Conservation (phyloP, 768 basidiomycete species). For the Dioszegia aurantiaca region DNA sequence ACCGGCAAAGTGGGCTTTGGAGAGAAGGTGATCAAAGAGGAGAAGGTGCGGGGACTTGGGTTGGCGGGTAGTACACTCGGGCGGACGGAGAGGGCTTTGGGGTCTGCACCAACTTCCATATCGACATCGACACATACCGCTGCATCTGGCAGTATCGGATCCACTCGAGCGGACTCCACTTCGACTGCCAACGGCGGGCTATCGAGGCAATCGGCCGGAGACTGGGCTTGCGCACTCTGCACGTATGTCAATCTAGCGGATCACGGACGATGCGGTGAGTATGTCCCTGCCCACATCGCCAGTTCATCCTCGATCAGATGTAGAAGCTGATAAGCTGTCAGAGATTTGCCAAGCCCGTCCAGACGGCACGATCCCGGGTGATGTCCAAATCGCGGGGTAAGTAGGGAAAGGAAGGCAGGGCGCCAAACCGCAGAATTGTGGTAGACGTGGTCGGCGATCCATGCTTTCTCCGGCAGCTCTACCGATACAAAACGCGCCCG, state of each 20-base stretch:
- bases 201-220: background rate
- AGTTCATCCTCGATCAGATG: too few species aligned
- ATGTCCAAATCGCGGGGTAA: constrained; percentile 7
- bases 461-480: too few species aligned
- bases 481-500: too few species aligned
- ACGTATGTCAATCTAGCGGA: constrained; percentile 34
- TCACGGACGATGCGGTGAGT: constrained; percentile 41
- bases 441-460: too few species aligned
- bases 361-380: constrained; percentile 27
- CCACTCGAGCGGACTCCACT: too few species aligned
- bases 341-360: constrained; percentile 42
- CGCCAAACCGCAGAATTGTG: background rate
- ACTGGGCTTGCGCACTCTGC: constrained; percentile 39
- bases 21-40: constrained; percentile 15
- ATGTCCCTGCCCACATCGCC: background rate
- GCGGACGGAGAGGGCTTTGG: background rate
- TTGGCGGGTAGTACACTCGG: constrained; percentile 9
- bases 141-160: too few species aligned
- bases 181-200: too few species aligned
- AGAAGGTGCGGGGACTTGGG: constrained; percentile 19
- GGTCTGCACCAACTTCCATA: background rate
- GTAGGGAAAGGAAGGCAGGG: background rate
- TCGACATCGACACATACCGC: too few species aligned
- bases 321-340: constrained; percentile 19
- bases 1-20: constrained; percentile 11